These are phyloP conservation scores for Talaromyces rugulosus DNA, from an alignment of 2,329 filamentous ascomycete genomes.

Conservation along the genomic window DNA sequence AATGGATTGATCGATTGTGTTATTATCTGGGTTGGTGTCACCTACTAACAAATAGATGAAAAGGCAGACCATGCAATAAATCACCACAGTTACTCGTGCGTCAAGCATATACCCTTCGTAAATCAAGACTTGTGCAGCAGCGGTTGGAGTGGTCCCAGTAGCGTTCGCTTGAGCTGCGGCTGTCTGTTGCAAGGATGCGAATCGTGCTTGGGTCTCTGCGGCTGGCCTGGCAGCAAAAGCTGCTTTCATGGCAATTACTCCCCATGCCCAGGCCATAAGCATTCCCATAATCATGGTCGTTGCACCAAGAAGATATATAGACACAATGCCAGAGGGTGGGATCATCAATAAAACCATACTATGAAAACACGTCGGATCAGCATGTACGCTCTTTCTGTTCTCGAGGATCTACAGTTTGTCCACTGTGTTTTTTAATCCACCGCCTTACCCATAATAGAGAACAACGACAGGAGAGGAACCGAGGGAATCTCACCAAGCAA, in stretches of 20 bases:
- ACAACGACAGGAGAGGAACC: background rate
- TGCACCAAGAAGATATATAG: conserved; percentile 42
- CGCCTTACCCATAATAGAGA: background rate
- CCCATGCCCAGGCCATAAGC: conserved; percentile 48
- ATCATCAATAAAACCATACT: conserved; percentile 42
- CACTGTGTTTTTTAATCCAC: background rate
- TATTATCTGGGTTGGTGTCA: background rate
- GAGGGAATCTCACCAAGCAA: conserved; percentile 2
- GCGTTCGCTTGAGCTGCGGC: conserved; percentile 30
- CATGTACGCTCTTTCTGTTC: conserved; percentile 20
- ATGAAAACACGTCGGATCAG: background rate
- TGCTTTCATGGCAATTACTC: conserved; percentile 47
- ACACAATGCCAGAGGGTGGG: conserved; percentile 44
- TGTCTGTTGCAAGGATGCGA: conserved; percentile 31
- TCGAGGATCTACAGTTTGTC: background rate
- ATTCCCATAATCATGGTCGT: conserved; percentile 43
- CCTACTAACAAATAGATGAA: conserved; percentile 42
- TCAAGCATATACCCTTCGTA: conserved; percentile 48
- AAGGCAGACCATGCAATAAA: conserved; percentile 36
- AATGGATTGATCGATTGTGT: background rate
- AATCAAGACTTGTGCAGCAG: conserved; percentile 35
- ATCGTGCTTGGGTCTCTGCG: conserved; percentile 31
- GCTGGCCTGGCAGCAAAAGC: conserved; percentile 41
- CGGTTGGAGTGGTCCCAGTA: conserved; percentile 23
- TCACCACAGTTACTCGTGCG: conserved; percentile 39